phyloP scores from a whole-genome alignment of 306 rosid species.

The Medicago ruthenica region DNA sequence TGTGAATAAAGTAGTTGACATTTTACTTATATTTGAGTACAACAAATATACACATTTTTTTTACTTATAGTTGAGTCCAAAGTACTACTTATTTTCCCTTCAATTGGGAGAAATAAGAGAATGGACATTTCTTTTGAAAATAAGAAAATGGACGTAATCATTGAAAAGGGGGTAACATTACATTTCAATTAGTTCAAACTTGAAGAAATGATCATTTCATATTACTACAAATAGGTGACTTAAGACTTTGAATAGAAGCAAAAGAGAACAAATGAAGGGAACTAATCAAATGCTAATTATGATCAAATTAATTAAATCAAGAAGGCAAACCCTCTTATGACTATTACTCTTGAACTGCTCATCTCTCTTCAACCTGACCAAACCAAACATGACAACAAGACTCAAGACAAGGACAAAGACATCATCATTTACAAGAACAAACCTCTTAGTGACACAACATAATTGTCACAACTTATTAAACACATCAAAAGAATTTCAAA shows the following conservation, averaged over 20 bases:
- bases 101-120: too few species aligned
- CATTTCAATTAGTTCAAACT: constrained; percentile 18
- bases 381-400: constrained; percentile 47
- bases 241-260: constrained; percentile 51
- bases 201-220: constrained; percentile 27
- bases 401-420: constrained; percentile 26
- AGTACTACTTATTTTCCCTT: too few species aligned
- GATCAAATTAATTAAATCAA: constrained; percentile 30
- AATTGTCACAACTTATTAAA: constrained; percentile 32
- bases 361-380: constrained; percentile 13
- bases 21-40: too few species aligned
- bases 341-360: constrained; percentile 44
- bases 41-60: too few species aligned
- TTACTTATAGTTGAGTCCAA: too few species aligned
- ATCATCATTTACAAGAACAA: background rate
- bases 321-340: constrained; percentile 35
- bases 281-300: constrained; percentile 15
- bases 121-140: too few species aligned
- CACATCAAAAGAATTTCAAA: constrained; percentile 42
- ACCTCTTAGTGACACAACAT: constrained; percentile 18
- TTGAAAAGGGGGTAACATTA: background rate
- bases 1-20: too few species aligned
- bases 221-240: background rate
- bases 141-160: background rate
- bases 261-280: constrained; percentile 16